Base-by-base conservation (phyloP, 208 protist species). In the Crithidia acanthocephali region DNA sequence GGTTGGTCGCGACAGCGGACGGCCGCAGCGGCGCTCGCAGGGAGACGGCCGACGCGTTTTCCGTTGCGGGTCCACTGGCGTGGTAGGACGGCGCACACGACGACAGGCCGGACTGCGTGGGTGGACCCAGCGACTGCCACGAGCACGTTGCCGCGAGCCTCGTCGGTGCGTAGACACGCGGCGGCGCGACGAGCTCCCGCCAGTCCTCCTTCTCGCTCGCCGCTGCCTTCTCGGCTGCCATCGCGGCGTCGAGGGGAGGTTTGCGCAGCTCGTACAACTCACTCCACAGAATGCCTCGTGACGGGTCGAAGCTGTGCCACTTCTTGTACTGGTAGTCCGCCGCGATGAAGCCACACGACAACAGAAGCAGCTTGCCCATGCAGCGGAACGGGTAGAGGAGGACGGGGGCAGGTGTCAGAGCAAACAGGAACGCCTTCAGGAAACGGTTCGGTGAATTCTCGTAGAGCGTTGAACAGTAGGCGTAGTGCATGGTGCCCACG, bases 261-360 rank as follows among this genome's bases (percentile, higher is more conserved):
- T 81, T 87, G 27, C 72, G 68, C 20, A 88, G 20, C 65, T 88
- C 71, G 72, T 79, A 89, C 13, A 84, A 61, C 27, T 87, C 85
- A 15, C 78, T 76, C 85, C 87, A 95, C 28, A 95, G 69, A 13
- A 93, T 79, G 6, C 87, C 90, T 9, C 90, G 85, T 0, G 79
- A 57, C 1, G 87, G 85, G 63, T 95, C 90, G 47, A 85, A 92
- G 37, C 86, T 78, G 37, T 58, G 68, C 56, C 57, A 52, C 35
- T 61, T 61, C 79, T 93, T 95, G 68, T 93, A 95, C 23, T 78
- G 74, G 70, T 95, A 93, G 51, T 95, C 90, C 32, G 57, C n/a
- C 0, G 63, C 22, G 1, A 92, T 66, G 57, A 93, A 92, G 33
- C 70, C 44, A 7, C 83, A 30, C 35, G 78, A 79, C 1, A 90